These are phyloP conservation scores for Trichoderma gracile DNA, from an alignment of 2,329 filamentous ascomycete species.

Conservation along the genomic window DNA sequence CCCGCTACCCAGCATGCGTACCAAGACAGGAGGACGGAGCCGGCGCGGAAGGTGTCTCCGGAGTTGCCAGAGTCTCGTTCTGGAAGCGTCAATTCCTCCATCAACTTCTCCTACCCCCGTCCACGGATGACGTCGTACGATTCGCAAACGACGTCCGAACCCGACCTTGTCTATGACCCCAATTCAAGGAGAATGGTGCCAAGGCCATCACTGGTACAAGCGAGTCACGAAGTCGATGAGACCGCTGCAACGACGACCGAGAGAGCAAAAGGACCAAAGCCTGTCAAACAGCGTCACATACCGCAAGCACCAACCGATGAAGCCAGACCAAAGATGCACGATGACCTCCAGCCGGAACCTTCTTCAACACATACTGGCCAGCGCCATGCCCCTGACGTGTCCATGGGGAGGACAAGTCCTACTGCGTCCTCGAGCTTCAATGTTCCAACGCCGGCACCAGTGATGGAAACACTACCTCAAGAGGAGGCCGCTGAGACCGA, in stretches of 20 bases:
- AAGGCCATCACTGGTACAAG: slow-evolving; percentile 44
- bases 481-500: background rate
- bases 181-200: slow-evolving; percentile 65
- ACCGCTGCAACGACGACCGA: slow-evolving; percentile 19
- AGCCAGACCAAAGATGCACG: background rate
- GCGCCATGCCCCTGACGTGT: background rate
- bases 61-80: slow-evolving; percentile 40
- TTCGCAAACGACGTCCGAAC: slow-evolving; percentile 36
- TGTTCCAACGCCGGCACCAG: background rate
- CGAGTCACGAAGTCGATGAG: background rate
- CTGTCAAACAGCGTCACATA: background rate
- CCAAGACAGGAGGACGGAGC: slow-evolving; percentile 48
- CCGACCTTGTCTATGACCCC: slow-evolving; percentile 62
- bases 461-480: background rate
- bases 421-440: background rate
- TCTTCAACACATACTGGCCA: background rate
- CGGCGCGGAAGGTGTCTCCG: slow-evolving; percentile 37
- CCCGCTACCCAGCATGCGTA: slow-evolving; percentile 43
- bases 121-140: slow-evolving; percentile 44
- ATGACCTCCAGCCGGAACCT: background rate
- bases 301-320: background rate
- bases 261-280: slow-evolving; percentile 12
- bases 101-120: slow-evolving; percentile 62
- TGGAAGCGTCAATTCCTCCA: slow-evolving; percentile 53
- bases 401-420: background rate